Conservation (phyloP, 352 stramenopile genomes). For the Pythium utonaiense region DNA sequence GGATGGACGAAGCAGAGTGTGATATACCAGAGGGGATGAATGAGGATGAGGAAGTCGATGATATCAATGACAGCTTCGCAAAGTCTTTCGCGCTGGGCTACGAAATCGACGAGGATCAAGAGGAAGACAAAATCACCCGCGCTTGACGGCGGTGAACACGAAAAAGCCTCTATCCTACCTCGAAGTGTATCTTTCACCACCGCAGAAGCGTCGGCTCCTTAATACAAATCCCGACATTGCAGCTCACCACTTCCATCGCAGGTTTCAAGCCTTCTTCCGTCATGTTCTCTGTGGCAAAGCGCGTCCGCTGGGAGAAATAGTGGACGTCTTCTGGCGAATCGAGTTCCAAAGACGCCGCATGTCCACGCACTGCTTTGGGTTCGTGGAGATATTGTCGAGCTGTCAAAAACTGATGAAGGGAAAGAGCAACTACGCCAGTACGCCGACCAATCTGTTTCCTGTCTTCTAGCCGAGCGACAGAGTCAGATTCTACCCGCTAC, state of each 20-base stretch:
- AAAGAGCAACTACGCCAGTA: background rate
- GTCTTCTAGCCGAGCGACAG: background rate
- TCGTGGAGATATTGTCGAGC: conserved; percentile 13
- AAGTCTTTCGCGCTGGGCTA: background rate
- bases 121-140: background rate
- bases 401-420: conserved; percentile 3
- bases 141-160: background rate
- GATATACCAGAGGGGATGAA: background rate
- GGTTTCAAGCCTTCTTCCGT: conserved; percentile 12
- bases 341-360: conserved; percentile 21
- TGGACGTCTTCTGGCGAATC: conserved; percentile 20
- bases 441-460: conserved; percentile 3
- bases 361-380: conserved; percentile 23
- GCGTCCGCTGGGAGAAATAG: conserved; percentile 12
- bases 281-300: conserved; percentile 2
- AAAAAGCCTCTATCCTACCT: background rate
- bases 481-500: background rate
- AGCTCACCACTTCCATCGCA: conserved; percentile 16
- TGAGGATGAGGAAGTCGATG: background rate
- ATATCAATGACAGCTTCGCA: background rate
- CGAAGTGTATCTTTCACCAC: background rate
- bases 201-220: conserved; percentile 2
- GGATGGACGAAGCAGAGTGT: background rate
- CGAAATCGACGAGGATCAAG: background rate
- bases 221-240: conserved; percentile 22